Evolutionary conservation across 306 rosid genomes (phyloP), one percentile per base, ranked within the genome.

Genomic region (Trifolium fragiferum): DNA sequence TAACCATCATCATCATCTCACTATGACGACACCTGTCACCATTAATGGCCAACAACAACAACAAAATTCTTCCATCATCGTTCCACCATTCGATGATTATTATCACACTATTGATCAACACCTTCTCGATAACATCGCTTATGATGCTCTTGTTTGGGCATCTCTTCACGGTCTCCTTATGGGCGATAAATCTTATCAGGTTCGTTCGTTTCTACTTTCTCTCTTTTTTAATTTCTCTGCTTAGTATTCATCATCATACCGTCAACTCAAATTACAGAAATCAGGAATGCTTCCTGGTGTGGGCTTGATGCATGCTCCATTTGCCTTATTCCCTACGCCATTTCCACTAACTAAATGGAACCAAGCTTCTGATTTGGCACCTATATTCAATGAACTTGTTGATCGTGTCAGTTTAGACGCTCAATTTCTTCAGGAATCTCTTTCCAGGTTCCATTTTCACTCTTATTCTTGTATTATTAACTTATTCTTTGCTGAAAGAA

Each of bases 91-190:
- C 70, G 80, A 35, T 76, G 10, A 23, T 43, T 85, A 87, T 77
- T 68, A 83, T 78, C 97, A 86, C 68, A 66, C 66, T 41, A 69
- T 89, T 50, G 85, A 88, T 85, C 78, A 83, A 61, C 61, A 66
- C 13, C 67, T 91, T 65, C 86, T 91, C 8, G 73, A 84, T 9
- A 76, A 75, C 50, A 74, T 94, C 80, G 87, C 81, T 4, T 90
- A 87, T 53, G 98, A 94, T 70, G 83, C 96, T 76, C 97, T 94
- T 55, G 93, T 92, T 80, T 94, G 97, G 97, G 83, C 92, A 80
- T 90, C 96, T 27, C 94, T 94, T 68, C 93, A 88, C 51, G 98
- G 98, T 7, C 90, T 94, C 68, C 65, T 94, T 12, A 77, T 88
- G 57, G 98, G 89, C 20, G 85, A 91, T 74, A 90, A 82, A 88